Percentiles rank a stretch among this genome's conserved stretches.
These are phyloP conservation scores for Kingdonia uniflora DNA, from an alignment of 164 flowering plant genomes.

Conservation along the genomic window DNA sequence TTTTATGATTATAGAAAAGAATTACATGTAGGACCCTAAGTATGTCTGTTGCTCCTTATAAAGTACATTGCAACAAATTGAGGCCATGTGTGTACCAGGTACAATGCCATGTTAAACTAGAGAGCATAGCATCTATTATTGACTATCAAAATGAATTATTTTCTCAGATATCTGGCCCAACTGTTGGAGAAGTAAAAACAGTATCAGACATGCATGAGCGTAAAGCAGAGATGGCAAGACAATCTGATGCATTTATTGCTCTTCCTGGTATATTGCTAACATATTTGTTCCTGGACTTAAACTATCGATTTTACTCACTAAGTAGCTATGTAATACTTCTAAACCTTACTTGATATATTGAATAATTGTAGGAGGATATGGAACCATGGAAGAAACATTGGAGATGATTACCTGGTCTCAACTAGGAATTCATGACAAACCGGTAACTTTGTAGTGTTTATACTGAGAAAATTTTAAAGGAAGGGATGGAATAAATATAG, in stretches of 20 bases:
- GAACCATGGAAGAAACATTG: constrained; percentile 87
- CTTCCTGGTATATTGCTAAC: constrained; percentile 90
- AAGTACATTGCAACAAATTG: neutral
- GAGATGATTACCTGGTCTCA: constrained; percentile 97
- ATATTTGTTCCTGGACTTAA: neutral
- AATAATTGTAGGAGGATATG: constrained; percentile 68
- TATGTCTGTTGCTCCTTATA: neutral
- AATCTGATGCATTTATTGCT: constrained; percentile 89
- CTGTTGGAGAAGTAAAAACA: constrained; percentile 71
- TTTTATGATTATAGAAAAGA: too few species aligned
- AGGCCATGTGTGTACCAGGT: neutral
- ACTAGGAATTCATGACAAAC: constrained; percentile 85
- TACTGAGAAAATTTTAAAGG: neutral
- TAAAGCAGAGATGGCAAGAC: constrained; percentile 77
- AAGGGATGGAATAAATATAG: neutral
- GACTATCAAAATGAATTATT: neutral
- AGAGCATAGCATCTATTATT: neutral
- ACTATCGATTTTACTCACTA: neutral
- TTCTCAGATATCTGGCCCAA: constrained; percentile 71
- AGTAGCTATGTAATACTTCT: neutral
- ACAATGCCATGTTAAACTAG: neutral
- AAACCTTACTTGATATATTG: neutral
- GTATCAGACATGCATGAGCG: constrained; percentile 91
- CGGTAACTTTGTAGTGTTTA: constrained; percentile 31
- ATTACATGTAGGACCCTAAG: neutral